Conservation (phyloP, 73 alveolate species). For the Paramecium sexaurelia region DNA sequence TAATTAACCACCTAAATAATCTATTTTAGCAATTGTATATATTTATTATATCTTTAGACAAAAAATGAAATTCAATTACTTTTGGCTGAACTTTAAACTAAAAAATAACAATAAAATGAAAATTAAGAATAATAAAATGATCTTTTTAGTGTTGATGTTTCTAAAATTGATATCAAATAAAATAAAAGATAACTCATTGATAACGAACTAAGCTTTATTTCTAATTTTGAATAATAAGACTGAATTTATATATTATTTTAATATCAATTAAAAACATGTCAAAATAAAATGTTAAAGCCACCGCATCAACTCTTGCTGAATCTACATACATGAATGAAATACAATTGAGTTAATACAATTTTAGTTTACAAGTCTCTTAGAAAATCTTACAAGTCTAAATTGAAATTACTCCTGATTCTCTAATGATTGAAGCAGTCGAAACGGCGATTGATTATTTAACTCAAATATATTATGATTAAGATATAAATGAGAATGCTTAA, state of each 20-base stretch:
- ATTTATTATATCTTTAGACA: not conserved
- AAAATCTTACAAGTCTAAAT: not conserved
- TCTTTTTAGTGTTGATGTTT: slow-evolving; percentile 27
- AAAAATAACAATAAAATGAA: not conserved
- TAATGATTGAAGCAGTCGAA: not conserved
- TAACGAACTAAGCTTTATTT: slow-evolving; percentile 32
- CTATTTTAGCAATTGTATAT: slow-evolving; percentile 11
- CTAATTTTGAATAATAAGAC: slow-evolving; percentile 22
- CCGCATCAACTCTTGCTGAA: slow-evolving; percentile 14
- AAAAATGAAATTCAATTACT: slow-evolving; percentile 24
- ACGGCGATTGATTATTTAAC: slow-evolving; percentile 8
- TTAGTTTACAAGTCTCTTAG: not conserved
- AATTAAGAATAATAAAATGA: not conserved
- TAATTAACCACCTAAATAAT: not conserved
- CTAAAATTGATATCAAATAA: slow-evolving; percentile 6
- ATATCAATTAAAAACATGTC: not conserved
- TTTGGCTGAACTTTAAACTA: slow-evolving; percentile 15
- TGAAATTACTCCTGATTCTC: slow-evolving; percentile 5
- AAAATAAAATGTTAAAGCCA: not conserved
- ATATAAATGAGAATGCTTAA: not conserved
- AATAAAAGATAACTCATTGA: not conserved
- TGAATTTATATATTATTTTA: not conserved
- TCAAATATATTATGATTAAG: slow-evolving; percentile 23
- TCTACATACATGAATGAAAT: not conserved
- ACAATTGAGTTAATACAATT: not conserved